These are phyloP conservation scores for Letharia columbiana DNA, from an alignment of 495 filamentous ascomycete species.

Conservation along the genomic window DNA sequence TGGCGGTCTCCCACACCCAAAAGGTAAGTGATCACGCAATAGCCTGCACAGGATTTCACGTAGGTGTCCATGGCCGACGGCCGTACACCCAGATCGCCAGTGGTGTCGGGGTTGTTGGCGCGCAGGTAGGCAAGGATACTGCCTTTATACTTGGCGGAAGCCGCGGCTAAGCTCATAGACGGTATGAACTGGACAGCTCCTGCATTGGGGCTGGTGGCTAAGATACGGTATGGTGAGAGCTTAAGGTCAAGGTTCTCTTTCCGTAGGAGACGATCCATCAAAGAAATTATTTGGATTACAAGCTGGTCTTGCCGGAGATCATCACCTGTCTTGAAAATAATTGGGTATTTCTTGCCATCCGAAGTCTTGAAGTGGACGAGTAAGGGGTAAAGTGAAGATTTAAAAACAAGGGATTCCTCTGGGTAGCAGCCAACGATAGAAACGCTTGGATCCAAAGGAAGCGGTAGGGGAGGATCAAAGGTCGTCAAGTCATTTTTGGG, in stretches of 20 bases:
- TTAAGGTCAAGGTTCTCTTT: conserved; percentile 98
- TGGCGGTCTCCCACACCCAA: conserved; percentile 97
- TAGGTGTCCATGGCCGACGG: conserved; percentile 93
- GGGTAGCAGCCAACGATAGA: conserved; percentile 69
- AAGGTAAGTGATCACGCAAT: conserved; percentile 98
- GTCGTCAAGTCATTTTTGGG: conserved; percentile 75
- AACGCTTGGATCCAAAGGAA: conserved; percentile 82
- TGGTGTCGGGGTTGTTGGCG: conserved; percentile 80
- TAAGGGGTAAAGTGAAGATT: conserved; percentile 83
- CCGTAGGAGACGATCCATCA: conserved; percentile 93
- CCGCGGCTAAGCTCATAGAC: conserved; percentile 71
- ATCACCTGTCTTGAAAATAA: conserved; percentile 96
- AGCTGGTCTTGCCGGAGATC: conserved; percentile 96
- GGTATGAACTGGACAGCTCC: conserved; percentile 90
- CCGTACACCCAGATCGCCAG: conserved; percentile 74
- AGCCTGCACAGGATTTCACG: conserved; percentile 90
- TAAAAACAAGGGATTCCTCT: conserved; percentile 86
- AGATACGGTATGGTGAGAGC: conserved; percentile 88
- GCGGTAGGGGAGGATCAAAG: conserved; percentile 78
- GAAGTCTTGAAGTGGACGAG: conserved; percentile 83
- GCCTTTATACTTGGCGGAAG: conserved; percentile 69
- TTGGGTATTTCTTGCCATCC: conserved; percentile 67
- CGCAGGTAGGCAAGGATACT: conserved; percentile 80
- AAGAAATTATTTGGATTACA: conserved; percentile 93
- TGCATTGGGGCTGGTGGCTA: conserved; percentile 81